Evolutionary conservation across 2,329 filamentous ascomycete genomes (phyloP), one percentile per base, ranked within the genome.

Genomic region (Dactylellina sp.): DNA sequence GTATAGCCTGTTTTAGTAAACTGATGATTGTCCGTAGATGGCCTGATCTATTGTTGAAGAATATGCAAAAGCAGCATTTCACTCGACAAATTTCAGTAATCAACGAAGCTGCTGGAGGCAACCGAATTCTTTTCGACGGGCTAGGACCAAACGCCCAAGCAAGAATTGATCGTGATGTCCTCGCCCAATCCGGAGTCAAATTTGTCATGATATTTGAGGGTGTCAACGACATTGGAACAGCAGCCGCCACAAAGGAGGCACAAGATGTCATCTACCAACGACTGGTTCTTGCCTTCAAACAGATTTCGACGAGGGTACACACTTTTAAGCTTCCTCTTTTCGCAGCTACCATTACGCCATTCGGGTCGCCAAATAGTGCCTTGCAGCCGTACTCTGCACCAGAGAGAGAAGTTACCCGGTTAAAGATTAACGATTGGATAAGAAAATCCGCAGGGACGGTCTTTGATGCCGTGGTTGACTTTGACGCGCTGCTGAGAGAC

Each of bases 61-160:
- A 83, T 64, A 80, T 89, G 82, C 83, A 86, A 77, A 78, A 83
- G 76, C 78, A 83, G 50, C 78, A 79, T 7, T 75, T 79, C 11
- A 84, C 85, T 50, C 81, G 80, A 20, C 81, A 84, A 72, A 83
- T 90, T 56, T 84, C 84, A 11, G 80, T 90, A 11, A 82, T 84
- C 75, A 90, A 91, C 81, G 86, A 90, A 80, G 89, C 88, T 0
- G 88, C 88, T 0, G 89, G 89, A 47, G 89, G 89, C n/a, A 91
- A 91, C 79, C 82, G 87, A 0, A 84, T 91, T 1, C 83, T 91
- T 0, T 81, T 81, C 7, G 87, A 89, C 57, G 86, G 88, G 0
- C 82, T 89, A 0, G 88, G 89, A 0, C 89, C 89, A 1, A 87
- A 86, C 39, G 84, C 86, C 0, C 81, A 89, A 32, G 82, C 84